Percentiles rank a stretch among this genome's conserved stretches.
Conservation (phyloP, 2,329 filamentous ascomycete species). For the Monosporascus sp. region DNA sequence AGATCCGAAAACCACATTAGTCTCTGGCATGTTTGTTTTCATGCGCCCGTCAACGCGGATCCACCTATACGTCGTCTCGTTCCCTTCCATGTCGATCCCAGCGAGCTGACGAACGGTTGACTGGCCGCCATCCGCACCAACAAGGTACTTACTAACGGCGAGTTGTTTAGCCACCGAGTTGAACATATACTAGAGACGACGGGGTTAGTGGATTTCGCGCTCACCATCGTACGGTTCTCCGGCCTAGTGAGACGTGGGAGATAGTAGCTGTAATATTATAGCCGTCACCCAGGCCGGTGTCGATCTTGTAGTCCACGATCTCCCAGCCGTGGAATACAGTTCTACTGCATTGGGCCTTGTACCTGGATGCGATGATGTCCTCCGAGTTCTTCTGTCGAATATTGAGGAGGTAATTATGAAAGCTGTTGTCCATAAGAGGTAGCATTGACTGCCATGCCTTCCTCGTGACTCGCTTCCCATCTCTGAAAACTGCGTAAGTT, state of each 20-base stretch:
- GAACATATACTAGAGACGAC: not conserved
- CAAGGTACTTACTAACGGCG: slow-evolving; percentile 8
- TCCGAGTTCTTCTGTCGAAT: slow-evolving; percentile 6
- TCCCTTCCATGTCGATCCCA: slow-evolving; percentile 2
- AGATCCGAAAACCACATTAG: not conserved
- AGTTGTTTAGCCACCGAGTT: not conserved
- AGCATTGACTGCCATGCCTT: slow-evolving; percentile 1
- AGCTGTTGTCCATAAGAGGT: not conserved
- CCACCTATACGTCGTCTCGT: slow-evolving; percentile 4
- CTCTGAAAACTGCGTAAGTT: not conserved
- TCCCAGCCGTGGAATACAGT: not conserved
- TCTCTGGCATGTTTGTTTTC: slow-evolving; percentile 8
- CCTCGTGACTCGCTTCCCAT: slow-evolving; percentile 1
- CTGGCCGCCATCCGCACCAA: slow-evolving; percentile 9
- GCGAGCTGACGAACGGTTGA: slow-evolving; percentile 5
- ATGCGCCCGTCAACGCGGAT: slow-evolving; percentile 6
- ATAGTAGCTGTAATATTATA: slow-evolving; percentile 1
- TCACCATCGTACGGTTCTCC: not conserved
- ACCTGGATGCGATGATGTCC: slow-evolving; percentile 1
- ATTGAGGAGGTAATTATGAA: slow-evolving; percentile 4
- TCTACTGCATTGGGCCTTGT: not conserved
- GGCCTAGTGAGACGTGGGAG: not conserved
- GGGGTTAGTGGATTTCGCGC: not conserved
- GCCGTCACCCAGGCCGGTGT: not conserved
- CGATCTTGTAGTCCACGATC: not conserved